Evolutionary conservation across 352 stramenopile genomes (phyloP), one percentile per base, ranked within the genome.

Genomic region (Hyaloperonospora arabidopsidis): DNA sequence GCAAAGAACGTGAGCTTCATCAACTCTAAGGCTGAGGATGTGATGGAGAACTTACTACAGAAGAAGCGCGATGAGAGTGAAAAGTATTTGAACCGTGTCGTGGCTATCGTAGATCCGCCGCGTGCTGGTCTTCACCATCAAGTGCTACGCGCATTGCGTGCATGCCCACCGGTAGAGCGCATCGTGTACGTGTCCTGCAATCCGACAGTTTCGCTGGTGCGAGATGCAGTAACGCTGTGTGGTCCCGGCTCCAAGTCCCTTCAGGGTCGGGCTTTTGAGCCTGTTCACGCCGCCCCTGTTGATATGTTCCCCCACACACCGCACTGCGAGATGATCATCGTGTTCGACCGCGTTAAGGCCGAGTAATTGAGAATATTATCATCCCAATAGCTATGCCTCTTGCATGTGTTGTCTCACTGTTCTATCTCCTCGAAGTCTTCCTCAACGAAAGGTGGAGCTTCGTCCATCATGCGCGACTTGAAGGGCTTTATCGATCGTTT

Each of bases 181-280:
- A 86, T 98, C 53, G 83, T 99, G 18, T 99, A 99, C 66, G 95
- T 99, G 45, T 98, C 89, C 32, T 99, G 96, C 77, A 99, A 99
- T 75, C 96, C 97, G 15, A 98, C 92, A 1, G 93, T 89, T 35
- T 97, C 89, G 45, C 80, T 99, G 48, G 78, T 97, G 8, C 73
- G 92, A 56, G 81, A 93, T 52, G 81, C 80, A 3, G 67, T 85
- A 56, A 89, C 68, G 45, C 80, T 99, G 13, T 99, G 97, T 64
- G 72, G 81, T 8, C 91, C 94, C 17, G 86, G 90, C 44, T 97
- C 92, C 17, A 98, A 98, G 65, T 92, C 89, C 29, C 82, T 97
- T 44, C 75, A 75, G 23, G 96, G 95, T 34, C 63, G 82, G 19
- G 76, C 95, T 1, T 99, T 99, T 67, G 70, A 84, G 43, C 85